Evolutionary conservation across 148 eudicot species (phyloP).

Genomic region (Camellia japonica): DNA sequence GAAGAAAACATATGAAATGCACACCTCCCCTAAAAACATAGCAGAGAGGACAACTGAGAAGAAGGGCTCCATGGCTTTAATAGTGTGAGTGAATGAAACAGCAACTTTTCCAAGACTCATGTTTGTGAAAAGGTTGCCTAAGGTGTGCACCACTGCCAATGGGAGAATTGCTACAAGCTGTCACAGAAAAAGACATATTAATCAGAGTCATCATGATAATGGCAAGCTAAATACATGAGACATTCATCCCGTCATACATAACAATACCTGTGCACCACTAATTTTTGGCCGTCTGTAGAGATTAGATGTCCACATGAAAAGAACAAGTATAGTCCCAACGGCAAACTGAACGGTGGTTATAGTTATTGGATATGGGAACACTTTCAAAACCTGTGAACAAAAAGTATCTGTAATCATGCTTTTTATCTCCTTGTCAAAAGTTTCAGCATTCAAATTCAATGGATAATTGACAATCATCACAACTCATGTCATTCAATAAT

Average conservation of each 20-base stretch:
- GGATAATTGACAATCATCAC: too few relatives aligned
- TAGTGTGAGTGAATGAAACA: slow-evolving; percentile 89
- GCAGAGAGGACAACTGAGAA: slow-evolving; percentile 85
- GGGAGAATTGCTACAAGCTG: slow-evolving; percentile 85
- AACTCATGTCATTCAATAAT: background rate
- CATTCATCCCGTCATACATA: background rate
- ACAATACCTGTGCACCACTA: slow-evolving; percentile 63
- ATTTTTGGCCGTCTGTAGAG: slow-evolving; percentile 78
- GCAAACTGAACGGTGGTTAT: slow-evolving; percentile 74
- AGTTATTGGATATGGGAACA: slow-evolving; percentile 67
- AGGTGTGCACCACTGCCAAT: slow-evolving; percentile 70
- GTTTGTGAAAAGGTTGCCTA: slow-evolving; percentile 91
- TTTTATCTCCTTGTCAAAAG: background rate
- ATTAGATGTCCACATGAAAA: slow-evolving; percentile 78
- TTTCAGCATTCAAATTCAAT: background rate
- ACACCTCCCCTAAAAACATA: slow-evolving; percentile 80
- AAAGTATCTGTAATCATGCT: background rate
- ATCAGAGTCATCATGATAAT: background rate
- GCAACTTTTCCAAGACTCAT: slow-evolving; percentile 96
- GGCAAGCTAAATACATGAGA: background rate
- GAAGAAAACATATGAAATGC: background rate
- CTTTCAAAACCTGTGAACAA: slow-evolving; percentile 74
- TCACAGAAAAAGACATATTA: slow-evolving; percentile 12
- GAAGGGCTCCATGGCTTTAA: slow-evolving; percentile 98
- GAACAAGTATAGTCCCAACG: slow-evolving; percentile 62